These are phyloP conservation scores for Cladophialophora exuberans DNA, from an alignment of 2,329 filamentous ascomycete genomes.

Conservation along the genomic window DNA sequence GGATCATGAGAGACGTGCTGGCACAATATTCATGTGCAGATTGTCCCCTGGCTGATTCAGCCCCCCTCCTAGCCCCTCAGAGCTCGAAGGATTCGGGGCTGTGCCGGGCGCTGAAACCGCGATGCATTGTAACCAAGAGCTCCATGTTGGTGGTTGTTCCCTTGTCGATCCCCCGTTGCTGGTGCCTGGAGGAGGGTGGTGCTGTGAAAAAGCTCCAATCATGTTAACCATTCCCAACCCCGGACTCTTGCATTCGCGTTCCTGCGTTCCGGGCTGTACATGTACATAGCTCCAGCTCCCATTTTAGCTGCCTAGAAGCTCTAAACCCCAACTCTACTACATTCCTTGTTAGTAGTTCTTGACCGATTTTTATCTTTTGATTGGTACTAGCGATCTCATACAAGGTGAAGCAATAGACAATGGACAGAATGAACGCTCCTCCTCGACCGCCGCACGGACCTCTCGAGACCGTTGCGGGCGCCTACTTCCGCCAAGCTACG, in stretches of 20 bases:
- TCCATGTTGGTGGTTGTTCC: not conserved
- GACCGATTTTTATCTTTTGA: too few species aligned
- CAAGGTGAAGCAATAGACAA: not conserved
- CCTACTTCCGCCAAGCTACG: conserved; percentile 28
- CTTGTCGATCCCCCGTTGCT: not conserved
- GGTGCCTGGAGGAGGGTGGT: not conserved
- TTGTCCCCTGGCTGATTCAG: too few species aligned
- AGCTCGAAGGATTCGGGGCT: conserved; percentile 2
- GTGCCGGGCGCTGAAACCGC: conserved; percentile 10
- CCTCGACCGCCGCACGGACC: not conserved
- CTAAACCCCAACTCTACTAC: too few species aligned
- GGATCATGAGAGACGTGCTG: too few species aligned
- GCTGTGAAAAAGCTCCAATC: not conserved
- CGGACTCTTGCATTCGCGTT: too few species aligned
- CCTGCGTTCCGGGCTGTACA: too few species aligned
- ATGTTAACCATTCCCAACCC: too few species aligned
- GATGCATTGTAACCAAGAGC: not conserved
- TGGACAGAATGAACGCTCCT: not conserved
- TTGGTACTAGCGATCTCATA: not conserved
- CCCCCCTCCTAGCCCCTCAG: too few species aligned
- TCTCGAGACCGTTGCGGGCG: conserved; percentile 12
- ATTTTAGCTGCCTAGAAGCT: too few species aligned
- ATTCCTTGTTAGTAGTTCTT: too few species aligned
- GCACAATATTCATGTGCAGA: not conserved
- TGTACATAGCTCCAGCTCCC: too few species aligned